A percentile compares a stretch with the other conserved stretches of the same genome.
phyloP scores from a whole-genome alignment of 805 yeast genomes.

The Kluyveromyces nonfermentans region DNA sequence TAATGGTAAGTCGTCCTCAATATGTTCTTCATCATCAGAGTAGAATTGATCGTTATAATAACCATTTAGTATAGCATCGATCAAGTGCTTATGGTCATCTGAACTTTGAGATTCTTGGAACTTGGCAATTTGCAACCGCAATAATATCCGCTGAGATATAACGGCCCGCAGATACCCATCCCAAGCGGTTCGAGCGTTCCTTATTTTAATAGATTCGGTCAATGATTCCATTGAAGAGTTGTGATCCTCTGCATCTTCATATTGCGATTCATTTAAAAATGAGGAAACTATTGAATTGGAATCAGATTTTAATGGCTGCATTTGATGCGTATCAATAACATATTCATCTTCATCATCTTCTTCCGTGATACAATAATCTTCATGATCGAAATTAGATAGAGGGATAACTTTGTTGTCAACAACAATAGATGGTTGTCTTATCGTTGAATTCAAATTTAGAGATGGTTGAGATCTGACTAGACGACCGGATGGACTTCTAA shows the following conservation, averaged over 20 bases:
- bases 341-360: slow-evolving; percentile 17
- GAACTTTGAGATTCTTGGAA: slow-evolving; percentile 10
- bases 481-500: slow-evolving; percentile 10
- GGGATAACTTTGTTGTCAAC: slow-evolving; percentile 29
- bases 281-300: background rate
- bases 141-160: slow-evolving; percentile 19
- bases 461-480: slow-evolving; percentile 23
- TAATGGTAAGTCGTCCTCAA: slow-evolving; percentile 2
- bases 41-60: slow-evolving; percentile 5
- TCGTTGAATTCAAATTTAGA: slow-evolving; percentile 18
- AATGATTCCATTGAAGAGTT: slow-evolving; percentile 5
- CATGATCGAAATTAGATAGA: slow-evolving; percentile 15
- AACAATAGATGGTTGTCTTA: slow-evolving; percentile 29
- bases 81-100: slow-evolving; percentile 5
- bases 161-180: slow-evolving; percentile 19
- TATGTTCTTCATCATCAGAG: slow-evolving; percentile 5
- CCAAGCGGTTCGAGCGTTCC: slow-evolving; percentile 8
- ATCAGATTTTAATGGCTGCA: slow-evolving; percentile 5
- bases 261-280: slow-evolving; percentile 2
- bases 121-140: slow-evolving; percentile 21
- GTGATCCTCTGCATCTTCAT: slow-evolving; percentile 1
- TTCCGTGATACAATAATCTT: slow-evolving; percentile 21
- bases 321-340: slow-evolving; percentile 12
- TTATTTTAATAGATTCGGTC: slow-evolving; percentile 7
- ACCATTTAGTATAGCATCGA: slow-evolving; percentile 9